Evolutionary conservation across 257 asterid genomes (phyloP), one percentile per base, ranked within the genome.

Genomic region (Gardenia jasminoides): DNA sequence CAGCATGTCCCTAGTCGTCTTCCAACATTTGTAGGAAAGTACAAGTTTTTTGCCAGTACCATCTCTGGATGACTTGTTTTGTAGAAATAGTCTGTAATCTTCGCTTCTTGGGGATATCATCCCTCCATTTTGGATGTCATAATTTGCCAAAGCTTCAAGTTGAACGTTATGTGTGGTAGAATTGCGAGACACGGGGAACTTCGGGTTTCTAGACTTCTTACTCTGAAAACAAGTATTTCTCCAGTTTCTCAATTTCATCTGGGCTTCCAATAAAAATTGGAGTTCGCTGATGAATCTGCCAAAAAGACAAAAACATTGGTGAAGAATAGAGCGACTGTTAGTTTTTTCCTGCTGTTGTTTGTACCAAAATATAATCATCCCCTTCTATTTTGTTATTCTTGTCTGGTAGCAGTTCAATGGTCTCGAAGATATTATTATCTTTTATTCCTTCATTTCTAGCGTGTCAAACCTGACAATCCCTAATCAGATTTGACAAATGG

Each of bases 241-340:
- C 74, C 73, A 91, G 86, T 62, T 89, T 90, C 68, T 89, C 91
- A 3, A 89, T 66, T 81, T 91, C 97, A 81, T 88, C 92, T 22
- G 92, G 91, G 89, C 97, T 91, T 82, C 98, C 97, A 10, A 93
- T 78, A 84, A 89, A 93, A 78, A 93, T 91, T 62, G 96, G 94
- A 0, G 94, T 90, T 0, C 94, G 92, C 76, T 91, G 98, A 83
- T 93, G 97, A 81, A 93, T 82, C 98, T 93, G 90, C 86, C 80
- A 75, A 65, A 79, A 17, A 36, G 30, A 58, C 61, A 72, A 20
- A 54, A 72, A 76, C 17, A 80, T 26, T 56, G 52, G 65, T n/a
- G 33, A 48, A 74, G 36, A 44, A 74, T 22, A 67, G 43, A 30
- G 7, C 4, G 16, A 66, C 22, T 10, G 43, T 30, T 30, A 66